These are phyloP conservation scores for Calonectria pseudoreteaudii DNA, from an alignment of 2,329 filamentous ascomycete species.

Conservation along the genomic window DNA sequence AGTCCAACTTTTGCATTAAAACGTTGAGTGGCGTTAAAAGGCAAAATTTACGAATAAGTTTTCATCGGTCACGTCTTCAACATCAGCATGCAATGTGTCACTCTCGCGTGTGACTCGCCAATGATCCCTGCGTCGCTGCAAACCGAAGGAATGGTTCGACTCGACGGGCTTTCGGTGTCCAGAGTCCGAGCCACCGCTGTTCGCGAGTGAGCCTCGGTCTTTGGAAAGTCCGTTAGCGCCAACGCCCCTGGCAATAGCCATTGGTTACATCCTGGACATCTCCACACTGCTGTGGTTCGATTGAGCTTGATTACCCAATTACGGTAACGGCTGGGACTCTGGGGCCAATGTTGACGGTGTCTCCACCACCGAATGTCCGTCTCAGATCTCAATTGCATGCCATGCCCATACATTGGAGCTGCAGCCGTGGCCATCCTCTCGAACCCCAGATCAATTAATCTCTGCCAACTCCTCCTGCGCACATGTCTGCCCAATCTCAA, in stretches of 20 bases:
- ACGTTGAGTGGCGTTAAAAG: not conserved
- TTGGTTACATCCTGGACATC: not conserved
- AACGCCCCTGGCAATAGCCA: not conserved
- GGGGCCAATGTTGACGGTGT: not conserved
- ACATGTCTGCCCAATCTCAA: not conserved
- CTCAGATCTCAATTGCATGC: not conserved
- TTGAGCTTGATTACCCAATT: not conserved
- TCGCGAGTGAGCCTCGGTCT: not conserved
- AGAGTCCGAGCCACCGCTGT: not conserved
- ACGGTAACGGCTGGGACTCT: not conserved
- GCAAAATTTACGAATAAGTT: not conserved
- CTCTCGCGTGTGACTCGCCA: not conserved
- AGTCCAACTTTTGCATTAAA: not conserved
- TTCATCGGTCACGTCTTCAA: not conserved
- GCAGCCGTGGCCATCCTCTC: not conserved
- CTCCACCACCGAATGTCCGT: constrained; percentile 8
- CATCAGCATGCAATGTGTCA: not conserved
- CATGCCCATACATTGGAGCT: not conserved
- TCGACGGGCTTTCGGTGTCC: not conserved
- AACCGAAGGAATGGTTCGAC: not conserved
- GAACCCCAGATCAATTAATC: not conserved
- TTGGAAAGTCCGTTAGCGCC: not conserved
- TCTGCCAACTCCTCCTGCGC: not conserved
- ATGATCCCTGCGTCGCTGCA: not conserved
- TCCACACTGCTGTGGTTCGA: not conserved